Base-by-base conservation (phyloP, 176 grass and related monocot species). In the Oryza glaberrima region DNA sequence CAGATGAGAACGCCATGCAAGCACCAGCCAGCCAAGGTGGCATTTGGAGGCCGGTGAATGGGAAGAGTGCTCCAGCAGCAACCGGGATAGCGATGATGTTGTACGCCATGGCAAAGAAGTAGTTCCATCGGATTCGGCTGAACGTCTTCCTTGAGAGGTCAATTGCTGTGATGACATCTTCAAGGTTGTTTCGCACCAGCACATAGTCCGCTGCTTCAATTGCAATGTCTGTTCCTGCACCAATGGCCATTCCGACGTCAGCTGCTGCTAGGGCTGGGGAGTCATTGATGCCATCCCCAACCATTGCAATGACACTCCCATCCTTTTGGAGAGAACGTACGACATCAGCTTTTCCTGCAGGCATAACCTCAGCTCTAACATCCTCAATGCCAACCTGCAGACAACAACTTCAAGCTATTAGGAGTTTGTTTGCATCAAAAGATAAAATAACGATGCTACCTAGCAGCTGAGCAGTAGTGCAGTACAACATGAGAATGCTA, bases 121-220 rank as follows among this genome's bases (percentile, higher is more conserved):
- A 96, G 78, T 96, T 96, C 94, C 83, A 93, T 36, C 91, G 81
- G 75, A 96, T 96, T 32, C 94, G 77, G 60, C 73, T 72, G 86
- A 96, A 96, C 1, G 94, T 91, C 81, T 96, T 96, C 83, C 92
- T 81, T 9, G 95, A 97, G 81, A 97, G 93, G 26, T 97, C 95
- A 16, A 97, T 97, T 7, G 95, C 95, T 3, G 95, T 97, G 75
- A 97, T 97, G 38, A 97, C 92, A 44, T 97, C 95, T 83, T 97
- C 92, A 19, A 97, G 90, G 86, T 88, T 94, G 70, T 91, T 94
- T 67, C 88, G 84, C 49, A 97, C 92, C 74, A 96, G 70, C 86
- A 96, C 94, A 14, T 91, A 93, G 79, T 96, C 94, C 1, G 94
- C 94, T 8, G 94, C 94, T 82, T 96, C 94, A 4, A 96, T 91